Conservation (phyloP, 768 basidiomycete genomes). For the Imleria badia region DNA sequence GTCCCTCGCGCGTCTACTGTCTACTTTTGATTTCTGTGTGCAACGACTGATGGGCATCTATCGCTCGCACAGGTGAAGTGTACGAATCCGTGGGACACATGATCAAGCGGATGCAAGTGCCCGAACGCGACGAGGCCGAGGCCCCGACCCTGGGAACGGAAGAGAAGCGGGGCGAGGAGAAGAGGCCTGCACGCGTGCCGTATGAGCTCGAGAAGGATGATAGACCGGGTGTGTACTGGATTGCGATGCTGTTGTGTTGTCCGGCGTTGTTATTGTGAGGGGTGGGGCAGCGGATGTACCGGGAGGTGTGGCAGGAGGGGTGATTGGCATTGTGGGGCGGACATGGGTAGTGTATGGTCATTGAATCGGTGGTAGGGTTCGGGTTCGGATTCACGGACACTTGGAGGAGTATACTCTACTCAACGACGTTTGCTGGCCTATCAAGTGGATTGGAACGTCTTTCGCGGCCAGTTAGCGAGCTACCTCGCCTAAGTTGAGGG, state of each 20-base stretch:
- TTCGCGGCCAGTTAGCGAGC: no score
- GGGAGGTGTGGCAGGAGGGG: slow-evolving; percentile 16
- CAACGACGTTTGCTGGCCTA: no score
- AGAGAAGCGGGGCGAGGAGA: no score
- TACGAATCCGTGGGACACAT: slow-evolving; percentile 20
- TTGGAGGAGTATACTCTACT: no score
- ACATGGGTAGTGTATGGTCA: no score
- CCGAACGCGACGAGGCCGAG: background rate
- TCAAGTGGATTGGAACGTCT: no score
- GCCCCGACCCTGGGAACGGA: background rate
- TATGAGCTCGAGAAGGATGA: slow-evolving; percentile 16
- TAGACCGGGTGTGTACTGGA: background rate
- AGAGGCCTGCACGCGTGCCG: slow-evolving; percentile 8
- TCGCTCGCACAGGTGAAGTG: slow-evolving; percentile 20
- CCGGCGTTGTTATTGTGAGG: slow-evolving; percentile 12
- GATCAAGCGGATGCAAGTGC: slow-evolving; percentile 23
- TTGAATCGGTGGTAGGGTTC: background rate
- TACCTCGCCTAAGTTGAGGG: no score
- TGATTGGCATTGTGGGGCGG: background rate
- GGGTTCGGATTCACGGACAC: no score
- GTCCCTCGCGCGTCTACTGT: no score
- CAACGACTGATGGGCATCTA: background rate
- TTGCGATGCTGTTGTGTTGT: slow-evolving; percentile 15
- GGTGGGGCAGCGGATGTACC: slow-evolving; percentile 8
- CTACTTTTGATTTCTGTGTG: background rate